Base-by-base conservation (phyloP, 345 rosid species). In the Boechera stricta region DNA sequence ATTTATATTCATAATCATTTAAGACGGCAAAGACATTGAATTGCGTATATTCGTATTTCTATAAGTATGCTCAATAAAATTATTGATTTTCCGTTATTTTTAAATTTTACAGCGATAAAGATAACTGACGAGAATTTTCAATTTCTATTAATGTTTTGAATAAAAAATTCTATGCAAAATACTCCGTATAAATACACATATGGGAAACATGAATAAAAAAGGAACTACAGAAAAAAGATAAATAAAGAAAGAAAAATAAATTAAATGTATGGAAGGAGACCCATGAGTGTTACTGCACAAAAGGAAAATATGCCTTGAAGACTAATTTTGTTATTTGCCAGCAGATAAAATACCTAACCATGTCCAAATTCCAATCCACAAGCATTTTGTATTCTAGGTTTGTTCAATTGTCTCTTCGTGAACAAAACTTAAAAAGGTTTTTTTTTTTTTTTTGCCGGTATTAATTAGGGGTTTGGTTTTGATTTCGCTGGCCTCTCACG, bases 41-140 rank as follows among this genome's bases (percentile, higher is more conserved):
- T 56, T 72, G 0, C 67, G 67, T 58, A 77, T 71, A 77, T 77
- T 72, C 72, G 55, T 71, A 18, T 57, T 71, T 67, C 81, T 38
- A 35, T 67, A 75, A 5, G 10, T 36, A 58, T 10, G 31, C 58
- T 11, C n/a, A 11, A 36, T 39, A 9, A n/a, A 6, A 10, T 36
- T 32, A 32, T 21, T 72, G 42, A 39, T 38, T 52, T 49, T 41
- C 6, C n/a, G 0, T 47, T 71, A 6, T 28, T 28, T 57, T 10
- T 0, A 57, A 28, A 59, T 21, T 45, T 58, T 10, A 33, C 55
- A 29, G 16, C 5, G 13, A 42, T 44, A 39, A 11, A 16, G 28
- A 53, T 54, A 1, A 5, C 21, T 33, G 32, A 54, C 29, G 28
- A 55, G 29, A 36, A 41, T 21, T 31, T 8, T 21, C 44, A 41